Evolutionary conservation across 306 rosid species (phyloP).

Genomic region (Prunus salicina): DNA sequence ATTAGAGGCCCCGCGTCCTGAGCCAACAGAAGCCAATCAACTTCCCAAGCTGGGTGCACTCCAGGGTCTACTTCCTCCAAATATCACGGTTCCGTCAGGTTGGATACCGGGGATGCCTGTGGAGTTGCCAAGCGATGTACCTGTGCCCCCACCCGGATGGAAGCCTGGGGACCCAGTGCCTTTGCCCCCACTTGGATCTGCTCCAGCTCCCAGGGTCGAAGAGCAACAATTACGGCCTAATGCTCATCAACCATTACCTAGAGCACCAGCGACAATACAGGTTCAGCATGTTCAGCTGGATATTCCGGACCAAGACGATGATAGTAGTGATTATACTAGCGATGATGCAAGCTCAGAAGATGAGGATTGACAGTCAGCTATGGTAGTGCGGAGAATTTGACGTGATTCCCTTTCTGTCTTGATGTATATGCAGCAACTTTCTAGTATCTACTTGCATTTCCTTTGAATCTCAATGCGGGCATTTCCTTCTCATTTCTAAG

Average conservation of each 20-base stretch:
- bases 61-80: constrained; percentile 74
- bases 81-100: constrained; percentile 72
- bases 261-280: constrained; percentile 70
- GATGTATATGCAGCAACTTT: not conserved
- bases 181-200: constrained; percentile 62
- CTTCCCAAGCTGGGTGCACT: constrained; percentile 54
- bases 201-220: constrained; percentile 53
- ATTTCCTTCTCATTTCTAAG: not conserved
- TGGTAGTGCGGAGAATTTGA: not conserved
- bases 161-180: constrained; percentile 95
- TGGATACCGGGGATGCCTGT: constrained; percentile 99
- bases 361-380: constrained; percentile 48
- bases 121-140: constrained; percentile 63
- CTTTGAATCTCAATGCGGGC: not conserved
- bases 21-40: constrained; percentile 40
- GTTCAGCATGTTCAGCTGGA: constrained; percentile 88
- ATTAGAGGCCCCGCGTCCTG: constrained; percentile 50
- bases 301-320: constrained; percentile 73
- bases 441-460: not conserved
- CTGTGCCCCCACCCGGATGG: constrained; percentile 96
- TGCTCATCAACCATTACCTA: constrained; percentile 49
- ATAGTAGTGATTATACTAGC: constrained; percentile 84
- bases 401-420: not conserved
- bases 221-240: constrained; percentile 55
- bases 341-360: constrained; percentile 83